Evolutionary conservation across 1,284 basidiomycete genomes (phyloP).

Genomic region (Sanguinoderma infundibulare): DNA sequence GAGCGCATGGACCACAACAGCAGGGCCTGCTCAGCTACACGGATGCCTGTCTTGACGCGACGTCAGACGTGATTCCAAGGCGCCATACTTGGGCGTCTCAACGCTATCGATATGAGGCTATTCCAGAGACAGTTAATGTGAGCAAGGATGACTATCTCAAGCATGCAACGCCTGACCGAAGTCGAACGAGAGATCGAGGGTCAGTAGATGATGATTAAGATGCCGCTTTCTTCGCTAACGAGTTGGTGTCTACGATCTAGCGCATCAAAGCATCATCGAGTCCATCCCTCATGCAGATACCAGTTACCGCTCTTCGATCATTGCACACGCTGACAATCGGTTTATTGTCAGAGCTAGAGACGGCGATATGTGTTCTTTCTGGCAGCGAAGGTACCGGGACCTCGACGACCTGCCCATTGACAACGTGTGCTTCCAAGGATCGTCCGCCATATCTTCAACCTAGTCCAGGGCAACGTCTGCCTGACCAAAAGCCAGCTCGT

Average conservation of each 20-base stretch:
- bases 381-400: slow-evolving; percentile 17
- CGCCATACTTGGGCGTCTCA: neutral
- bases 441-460: no score
- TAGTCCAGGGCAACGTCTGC: no score
- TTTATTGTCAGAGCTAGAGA: slow-evolving; percentile 13
- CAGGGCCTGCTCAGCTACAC: no score
- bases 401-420: no score
- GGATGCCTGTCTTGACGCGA: no score
- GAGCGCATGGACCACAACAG: no score
- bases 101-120: neutral
- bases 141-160: neutral
- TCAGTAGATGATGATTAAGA: neutral
- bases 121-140: neutral
- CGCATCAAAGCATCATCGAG: neutral
- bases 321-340: slow-evolving; percentile 1
- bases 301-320: slow-evolving; percentile 3
- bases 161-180: neutral
- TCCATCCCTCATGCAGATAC: slow-evolving; percentile 6
- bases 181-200: neutral
- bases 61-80: neutral
- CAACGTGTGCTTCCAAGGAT: no score
- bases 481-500: no score
- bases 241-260: neutral
- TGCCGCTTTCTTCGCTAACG: neutral
- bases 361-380: slow-evolving; percentile 10